Evolutionary conservation across 306 rosid genomes (phyloP).

Genomic region (Prunus campanulata): DNA sequence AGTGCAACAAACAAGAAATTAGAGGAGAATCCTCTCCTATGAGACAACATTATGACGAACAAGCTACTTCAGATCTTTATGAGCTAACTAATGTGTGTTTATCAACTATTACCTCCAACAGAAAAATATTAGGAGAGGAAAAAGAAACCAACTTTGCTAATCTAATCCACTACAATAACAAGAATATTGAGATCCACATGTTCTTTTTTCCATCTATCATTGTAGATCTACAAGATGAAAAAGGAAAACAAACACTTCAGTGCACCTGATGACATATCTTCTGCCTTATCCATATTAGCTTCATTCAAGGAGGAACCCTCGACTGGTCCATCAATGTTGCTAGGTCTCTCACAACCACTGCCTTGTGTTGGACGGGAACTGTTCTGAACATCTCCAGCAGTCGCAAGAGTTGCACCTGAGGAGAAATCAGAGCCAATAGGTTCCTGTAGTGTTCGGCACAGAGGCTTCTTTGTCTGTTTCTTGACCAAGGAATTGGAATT

Average conservation of each 20-base stretch:
- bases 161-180: background rate
- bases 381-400: slow-evolving; percentile 57
- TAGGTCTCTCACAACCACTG: slow-evolving; percentile 58
- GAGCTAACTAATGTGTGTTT: background rate
- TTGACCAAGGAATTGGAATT: slow-evolving; percentile 60
- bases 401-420: slow-evolving; percentile 91
- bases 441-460: slow-evolving; percentile 66
- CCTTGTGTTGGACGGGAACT: slow-evolving; percentile 54
- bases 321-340: slow-evolving; percentile 55
- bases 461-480: slow-evolving; percentile 69
- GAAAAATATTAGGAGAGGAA: background rate
- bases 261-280: slow-evolving; percentile 76
- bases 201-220: background rate
- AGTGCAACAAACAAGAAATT: slow-evolving; percentile 28
- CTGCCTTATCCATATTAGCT: slow-evolving; percentile 66
- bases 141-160: background rate
- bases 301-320: slow-evolving; percentile 75
- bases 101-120: background rate
- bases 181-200: background rate
- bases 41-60: background rate
- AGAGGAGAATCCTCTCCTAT: slow-evolving; percentile 1
- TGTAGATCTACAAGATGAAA: background rate
- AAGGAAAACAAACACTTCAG: slow-evolving; percentile 6
- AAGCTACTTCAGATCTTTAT: background rate
- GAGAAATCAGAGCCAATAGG: slow-evolving; percentile 89